phyloP scores from a whole-genome alignment of 306 rosid species.

The Cucurbita argyrosperma region DNA sequence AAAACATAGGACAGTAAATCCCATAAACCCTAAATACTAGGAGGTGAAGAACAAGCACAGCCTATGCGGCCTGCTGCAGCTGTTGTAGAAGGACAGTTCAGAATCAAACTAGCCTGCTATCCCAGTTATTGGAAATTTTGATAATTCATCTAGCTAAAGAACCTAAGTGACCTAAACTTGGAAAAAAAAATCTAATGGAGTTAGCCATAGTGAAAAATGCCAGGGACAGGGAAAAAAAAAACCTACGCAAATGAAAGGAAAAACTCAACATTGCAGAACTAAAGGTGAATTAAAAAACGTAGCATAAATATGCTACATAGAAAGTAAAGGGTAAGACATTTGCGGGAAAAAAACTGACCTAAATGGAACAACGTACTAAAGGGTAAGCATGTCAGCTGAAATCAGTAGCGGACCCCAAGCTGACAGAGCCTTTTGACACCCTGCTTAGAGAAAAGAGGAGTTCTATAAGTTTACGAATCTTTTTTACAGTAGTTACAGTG shows the following conservation, averaged over 20 bases:
- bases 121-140: neutral
- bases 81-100: neutral
- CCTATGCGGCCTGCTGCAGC: neutral
- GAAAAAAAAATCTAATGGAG: neutral
- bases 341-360: constrained; percentile 74
- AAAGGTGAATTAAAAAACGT: constrained; percentile 18
- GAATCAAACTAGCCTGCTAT: neutral
- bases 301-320: constrained; percentile 49
- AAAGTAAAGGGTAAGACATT: constrained; percentile 52
- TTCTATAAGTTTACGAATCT: constrained; percentile 49
- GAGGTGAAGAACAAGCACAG: neutral
- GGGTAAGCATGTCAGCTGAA: constrained; percentile 93
- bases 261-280: constrained; percentile 5
- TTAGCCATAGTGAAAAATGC: neutral
- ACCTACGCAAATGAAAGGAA: constrained; percentile 15
- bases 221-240: neutral
- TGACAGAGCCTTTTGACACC: constrained; percentile 94
- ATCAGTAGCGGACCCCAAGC: constrained; percentile 86
- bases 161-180: neutral
- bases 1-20: neutral
- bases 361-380: constrained; percentile 72
- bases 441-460: constrained; percentile 96
- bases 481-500: constrained; percentile 30
- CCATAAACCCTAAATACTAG: neutral
- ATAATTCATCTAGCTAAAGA: neutral